phyloP scores from a whole-genome alignment of 2,329 filamentous ascomycete genomes.

The Verticillium longisporum region DNA sequence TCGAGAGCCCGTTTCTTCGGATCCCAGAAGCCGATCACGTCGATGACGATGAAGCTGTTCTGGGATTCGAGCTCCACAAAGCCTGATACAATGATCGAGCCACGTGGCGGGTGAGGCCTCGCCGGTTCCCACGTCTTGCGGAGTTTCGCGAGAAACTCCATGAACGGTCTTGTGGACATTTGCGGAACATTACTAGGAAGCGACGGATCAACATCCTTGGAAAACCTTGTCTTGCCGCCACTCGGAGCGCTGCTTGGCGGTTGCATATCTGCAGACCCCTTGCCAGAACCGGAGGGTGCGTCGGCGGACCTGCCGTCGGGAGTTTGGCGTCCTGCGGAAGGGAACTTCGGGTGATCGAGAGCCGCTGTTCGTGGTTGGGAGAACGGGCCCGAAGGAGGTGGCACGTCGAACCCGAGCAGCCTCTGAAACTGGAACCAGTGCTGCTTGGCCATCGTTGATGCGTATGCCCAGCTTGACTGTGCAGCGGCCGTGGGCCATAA shows the following conservation, averaged over 20 bases:
- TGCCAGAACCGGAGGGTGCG: slow-evolving; percentile 3
- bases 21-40: slow-evolving; percentile 48
- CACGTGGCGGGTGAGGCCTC: slow-evolving; percentile 36
- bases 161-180: slow-evolving; percentile 8
- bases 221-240: slow-evolving; percentile 11
- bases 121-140: slow-evolving; percentile 38
- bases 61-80: slow-evolving; percentile 45
- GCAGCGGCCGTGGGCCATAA: slow-evolving; percentile 48
- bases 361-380: not conserved
- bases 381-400: not conserved
- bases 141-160: slow-evolving; percentile 10
- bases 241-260: slow-evolving; percentile 4
- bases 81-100: slow-evolving; percentile 46
- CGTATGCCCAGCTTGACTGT: slow-evolving; percentile 44
- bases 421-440: slow-evolving; percentile 35
- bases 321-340: slow-evolving; percentile 8
- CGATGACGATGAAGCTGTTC: slow-evolving; percentile 38
- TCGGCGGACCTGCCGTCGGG: slow-evolving; percentile 9
- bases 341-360: not conserved
- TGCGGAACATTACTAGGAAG: slow-evolving; percentile 10
- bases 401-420: slow-evolving; percentile 36
- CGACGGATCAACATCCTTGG: slow-evolving; percentile 11
- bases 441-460: slow-evolving; percentile 38
- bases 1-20: slow-evolving; percentile 38
- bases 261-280: slow-evolving; percentile 3